Evolutionary conservation across 2,329 filamentous ascomycete species (phyloP), one percentile per base, ranked within the genome.

Genomic region (Ophiostoma angusticollis): DNA sequence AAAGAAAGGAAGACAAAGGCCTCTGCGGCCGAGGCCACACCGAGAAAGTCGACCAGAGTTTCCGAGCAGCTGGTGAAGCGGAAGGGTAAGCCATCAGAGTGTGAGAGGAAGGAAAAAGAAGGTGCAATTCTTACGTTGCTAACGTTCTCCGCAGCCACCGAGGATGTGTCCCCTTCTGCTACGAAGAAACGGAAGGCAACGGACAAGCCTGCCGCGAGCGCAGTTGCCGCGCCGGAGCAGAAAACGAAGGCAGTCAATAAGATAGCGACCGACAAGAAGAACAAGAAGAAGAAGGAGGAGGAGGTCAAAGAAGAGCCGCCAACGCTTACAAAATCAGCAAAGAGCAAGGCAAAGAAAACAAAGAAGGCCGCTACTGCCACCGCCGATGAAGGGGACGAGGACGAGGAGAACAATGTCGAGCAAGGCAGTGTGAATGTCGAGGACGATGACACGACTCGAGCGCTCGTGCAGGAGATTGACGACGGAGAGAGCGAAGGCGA

Each of bases 181-280:
- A 33, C 34, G 6, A 45, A 45, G 43, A 45, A 45, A 37, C 18
- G 28, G 31, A 45, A 45, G 43, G 37, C 43, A 5, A 22, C n/a
- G 19, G 35, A 37, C 7, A 35, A 30, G 30, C 19, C 18, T 12
- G 24, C 35, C 9, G 30, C 21, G 12, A 25, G 9, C 3, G 16
- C 27, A 3, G 12, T 25, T 14, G 25, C 12, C 23, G 35, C 24
- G 27, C 30, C 25, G 12, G 34, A 23, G 34, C 38, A 35, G 40
- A 13, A 33, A 29, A 36, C 39, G 36, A 42, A 33, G 39, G 27
- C 31, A n/a, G n/a, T n/a, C n/a, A n/a, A n/a, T n/a, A n/a, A n/a
- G n/a, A n/a, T n/a, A n/a, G n/a, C n/a, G n/a, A n/a, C n/a, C n/a
- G n/a, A n/a, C 12, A 24, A 24, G 19, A 13, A 25, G 18, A 32